Conservation (phyloP, 2,329 filamentous ascomycete species). For the Venturia effusa region DNA sequence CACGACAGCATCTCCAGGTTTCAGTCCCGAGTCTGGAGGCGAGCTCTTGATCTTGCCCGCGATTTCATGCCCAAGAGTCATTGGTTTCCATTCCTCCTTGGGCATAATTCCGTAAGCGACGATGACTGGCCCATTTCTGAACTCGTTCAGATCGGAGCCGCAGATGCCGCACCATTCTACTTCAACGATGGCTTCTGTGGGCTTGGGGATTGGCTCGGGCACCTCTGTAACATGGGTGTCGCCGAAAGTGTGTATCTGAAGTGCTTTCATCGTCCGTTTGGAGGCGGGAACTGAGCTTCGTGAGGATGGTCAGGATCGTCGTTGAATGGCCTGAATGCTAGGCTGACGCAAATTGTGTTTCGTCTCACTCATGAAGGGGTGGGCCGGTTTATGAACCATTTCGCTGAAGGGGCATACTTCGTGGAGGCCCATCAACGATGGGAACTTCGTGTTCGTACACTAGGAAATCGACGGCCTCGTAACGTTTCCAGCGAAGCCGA, state of each 20-base stretch:
- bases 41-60: conserved; percentile 19
- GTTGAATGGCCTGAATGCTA: too few species aligned
- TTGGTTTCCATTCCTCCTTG: conserved; percentile 14
- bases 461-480: too few species aligned
- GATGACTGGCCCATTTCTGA: conserved; percentile 12
- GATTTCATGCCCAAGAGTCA: conserved; percentile 25
- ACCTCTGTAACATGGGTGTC: conserved; percentile 21
- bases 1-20: neutral
- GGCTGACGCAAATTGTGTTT: too few species aligned
- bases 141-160: conserved; percentile 22
- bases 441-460: too few species aligned
- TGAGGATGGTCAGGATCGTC: too few species aligned
- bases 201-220: conserved; percentile 17
- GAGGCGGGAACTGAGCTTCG: too few species aligned
- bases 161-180: conserved; percentile 25
- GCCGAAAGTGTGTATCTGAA: conserved; percentile 19
- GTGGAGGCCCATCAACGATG: too few species aligned
- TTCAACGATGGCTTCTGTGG: conserved; percentile 19
- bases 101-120: conserved; percentile 11
- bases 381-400: too few species aligned
- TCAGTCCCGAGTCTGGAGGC: conserved; percentile 16
- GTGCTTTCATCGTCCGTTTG: conserved; percentile 20
- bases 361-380: too few species aligned
- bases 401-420: too few species aligned
- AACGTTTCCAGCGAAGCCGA: too few species aligned